These are phyloP conservation scores for Aspergillus taichungensis DNA, from an alignment of 495 filamentous ascomycete genomes.

Conservation along the genomic window DNA sequence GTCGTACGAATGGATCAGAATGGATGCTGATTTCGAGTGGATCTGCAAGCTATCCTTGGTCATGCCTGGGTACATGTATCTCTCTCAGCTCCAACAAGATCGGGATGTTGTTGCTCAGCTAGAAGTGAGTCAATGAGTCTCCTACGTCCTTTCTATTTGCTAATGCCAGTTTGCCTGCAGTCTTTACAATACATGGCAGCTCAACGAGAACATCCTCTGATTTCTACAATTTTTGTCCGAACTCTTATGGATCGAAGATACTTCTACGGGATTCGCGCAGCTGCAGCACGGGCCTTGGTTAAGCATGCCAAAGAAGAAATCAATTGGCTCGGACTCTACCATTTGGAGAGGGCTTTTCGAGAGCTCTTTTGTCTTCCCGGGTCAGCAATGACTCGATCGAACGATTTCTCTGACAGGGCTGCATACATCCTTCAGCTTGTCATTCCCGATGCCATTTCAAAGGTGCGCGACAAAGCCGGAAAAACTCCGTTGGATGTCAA, in stretches of 20 bases:
- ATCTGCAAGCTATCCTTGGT: conserved; percentile 69
- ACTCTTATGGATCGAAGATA: conserved; percentile 89
- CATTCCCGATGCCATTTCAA: conserved; percentile 70
- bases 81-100: conserved; percentile 95
- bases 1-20: conserved; percentile 95
- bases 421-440: conserved; percentile 74
- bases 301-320: conserved; percentile 60
- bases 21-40: conserved; percentile 99
- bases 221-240: conserved; percentile 75
- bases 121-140: conserved; percentile 45
- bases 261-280: conserved; percentile 81
- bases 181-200: conserved; percentile 53
- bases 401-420: conserved; percentile 80
- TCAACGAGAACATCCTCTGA: conserved; percentile 58
- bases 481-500: conserved; percentile 68
- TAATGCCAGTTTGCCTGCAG: conserved; percentile 18
- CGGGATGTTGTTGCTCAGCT: conserved; percentile 92
- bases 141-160: not conserved
- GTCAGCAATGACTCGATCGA: conserved; percentile 67
- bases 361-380: conserved; percentile 76
- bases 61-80: conserved; percentile 92
- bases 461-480: conserved; percentile 64
- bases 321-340: conserved; percentile 71
- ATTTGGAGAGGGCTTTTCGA: conserved; percentile 76
- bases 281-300: conserved; percentile 66